phyloP scores from a whole-genome alignment of 176 grass and related monocot genomes.

The Luzula sylvatica region DNA sequence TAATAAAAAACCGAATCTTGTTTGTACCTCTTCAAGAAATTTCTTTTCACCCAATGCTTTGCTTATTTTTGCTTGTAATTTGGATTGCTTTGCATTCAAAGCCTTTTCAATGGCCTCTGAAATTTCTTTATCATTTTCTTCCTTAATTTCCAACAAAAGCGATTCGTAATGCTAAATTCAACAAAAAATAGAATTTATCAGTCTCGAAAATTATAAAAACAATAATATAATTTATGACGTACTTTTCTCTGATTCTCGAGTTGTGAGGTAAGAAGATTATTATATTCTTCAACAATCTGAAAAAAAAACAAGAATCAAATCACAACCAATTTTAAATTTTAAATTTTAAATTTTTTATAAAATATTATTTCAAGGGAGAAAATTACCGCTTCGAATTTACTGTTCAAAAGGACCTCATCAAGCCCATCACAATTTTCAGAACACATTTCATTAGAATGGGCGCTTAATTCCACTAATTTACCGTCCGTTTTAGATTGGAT shows the following conservation, averaged over 20 bases:
- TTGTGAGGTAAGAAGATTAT: conserved; percentile 83
- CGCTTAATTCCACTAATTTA: conserved; percentile 72
- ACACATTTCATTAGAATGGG: conserved; percentile 26
- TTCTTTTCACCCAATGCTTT: conserved; percentile 55
- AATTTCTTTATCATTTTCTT: conserved; percentile 64
- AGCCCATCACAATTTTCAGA: conserved; percentile 48
- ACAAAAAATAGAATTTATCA: conserved; percentile 23
- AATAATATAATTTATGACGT: conserved; percentile 21
- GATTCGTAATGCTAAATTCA: conserved; percentile 71
- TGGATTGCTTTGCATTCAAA: conserved; percentile 40
- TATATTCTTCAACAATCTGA: conserved; percentile 86
- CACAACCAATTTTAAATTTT: background rate
- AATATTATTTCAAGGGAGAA: conserved; percentile 28
- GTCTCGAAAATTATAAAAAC: conserved; percentile 1
- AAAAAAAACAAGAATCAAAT: conserved; percentile 14
- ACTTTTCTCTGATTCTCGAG: conserved; percentile 99
- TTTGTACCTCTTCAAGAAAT: conserved; percentile 77
- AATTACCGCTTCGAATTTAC: conserved; percentile 94
- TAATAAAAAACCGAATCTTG: background rate
- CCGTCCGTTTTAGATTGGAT: conserved; percentile 98
- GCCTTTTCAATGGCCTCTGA: conserved; percentile 41
- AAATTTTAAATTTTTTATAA: background rate
- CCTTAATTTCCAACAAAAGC: conserved; percentile 63
- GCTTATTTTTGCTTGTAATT: conserved; percentile 52
- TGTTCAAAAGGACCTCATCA: conserved; percentile 68